Evolutionary conservation across 495 filamentous ascomycete genomes (phyloP), one percentile per base, ranked within the genome.

Genomic region (Chlorociboria aeruginascens): DNA sequence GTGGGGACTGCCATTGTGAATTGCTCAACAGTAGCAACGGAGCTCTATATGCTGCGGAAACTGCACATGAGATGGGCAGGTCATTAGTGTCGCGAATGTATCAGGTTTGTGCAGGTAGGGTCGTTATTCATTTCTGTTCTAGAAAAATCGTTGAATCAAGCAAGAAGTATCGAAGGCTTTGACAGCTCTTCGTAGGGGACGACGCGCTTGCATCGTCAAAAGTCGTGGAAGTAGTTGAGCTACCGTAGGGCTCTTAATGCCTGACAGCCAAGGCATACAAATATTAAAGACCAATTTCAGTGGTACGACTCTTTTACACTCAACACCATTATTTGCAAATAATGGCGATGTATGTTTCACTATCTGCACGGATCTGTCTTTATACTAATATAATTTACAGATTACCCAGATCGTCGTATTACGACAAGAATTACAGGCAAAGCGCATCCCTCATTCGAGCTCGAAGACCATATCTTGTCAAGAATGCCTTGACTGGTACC

Each of bases 381-480:
- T 1, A 1, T 28, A 17, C 43, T 57, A 34, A 52, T n/a, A 36
- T 43, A 10, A 35, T 25, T 31, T 35, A 40, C 56, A 89, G 83
- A 55, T 68, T 84, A 57, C 82, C 82, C 16, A 66, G 63, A 60
- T 85, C 86, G 11, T 84, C 82, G 50, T 98, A 98, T 73, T 97
- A 96, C 69, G 85, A 94, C 66, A 76, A 79, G 60, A 70, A 85
- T 58, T 81, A 83, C 66, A 78, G 80, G 53, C 86, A 88, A 63
- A 79, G 80, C 29, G 77, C 85, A 20, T 83, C 92, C 17, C 80
- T 99, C 49, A 80, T 94, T 59, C 84, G 92, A 46, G 93, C 92
- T 45, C 81, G 92, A 49, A 77, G 82, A 55, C 92, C 93, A 40
- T 97, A 88, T 65, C 78, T 99, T 12, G 67, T 96, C 66, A 89